Percentiles rank a stretch among this genome's conserved stretches.
These are phyloP conservation scores for Phytomonas francai DNA, from an alignment of 208 protist genomes.

Conservation along the genomic window DNA sequence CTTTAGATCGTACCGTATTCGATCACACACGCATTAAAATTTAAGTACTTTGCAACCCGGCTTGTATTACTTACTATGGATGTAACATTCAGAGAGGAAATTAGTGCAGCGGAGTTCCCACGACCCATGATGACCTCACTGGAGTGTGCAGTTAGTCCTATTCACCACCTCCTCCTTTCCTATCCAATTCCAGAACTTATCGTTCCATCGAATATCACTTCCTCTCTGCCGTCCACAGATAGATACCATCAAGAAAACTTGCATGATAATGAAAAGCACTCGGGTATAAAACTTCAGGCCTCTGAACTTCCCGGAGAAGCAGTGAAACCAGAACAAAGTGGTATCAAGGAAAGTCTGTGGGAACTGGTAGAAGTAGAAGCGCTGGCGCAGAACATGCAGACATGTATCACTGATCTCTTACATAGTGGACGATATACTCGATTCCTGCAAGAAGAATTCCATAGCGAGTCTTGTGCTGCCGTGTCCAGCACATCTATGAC, in stretches of 20 bases:
- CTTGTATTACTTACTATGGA: background rate
- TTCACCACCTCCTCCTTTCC: constrained; percentile 38
- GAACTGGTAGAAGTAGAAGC: constrained; percentile 9
- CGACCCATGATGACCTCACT: background rate
- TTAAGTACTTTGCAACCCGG: background rate
- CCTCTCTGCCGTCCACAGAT: background rate
- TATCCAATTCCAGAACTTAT: constrained; percentile 31
- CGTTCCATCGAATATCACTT: background rate
- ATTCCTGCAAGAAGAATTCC: constrained; percentile 42
- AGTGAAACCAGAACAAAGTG: background rate
- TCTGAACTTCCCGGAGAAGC: constrained; percentile 7
- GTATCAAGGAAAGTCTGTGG: constrained; percentile 5
- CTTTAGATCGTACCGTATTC: background rate
- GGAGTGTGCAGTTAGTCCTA: constrained; percentile 18
- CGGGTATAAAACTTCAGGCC: constrained; percentile 17
- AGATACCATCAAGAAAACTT: background rate
- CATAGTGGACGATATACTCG: constrained; percentile 18
- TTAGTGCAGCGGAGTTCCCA: background rate
- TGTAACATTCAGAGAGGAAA: background rate
- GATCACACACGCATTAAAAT: background rate
- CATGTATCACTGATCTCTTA: constrained; percentile 25
- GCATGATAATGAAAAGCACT: background rate
- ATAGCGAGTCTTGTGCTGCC: constrained; percentile 13
- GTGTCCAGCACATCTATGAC: background rate
- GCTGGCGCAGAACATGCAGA: constrained; percentile 24